phyloP scores from a whole-genome alignment of 768 basidiomycete genomes.

The Asterophora lycoperdoides region DNA sequence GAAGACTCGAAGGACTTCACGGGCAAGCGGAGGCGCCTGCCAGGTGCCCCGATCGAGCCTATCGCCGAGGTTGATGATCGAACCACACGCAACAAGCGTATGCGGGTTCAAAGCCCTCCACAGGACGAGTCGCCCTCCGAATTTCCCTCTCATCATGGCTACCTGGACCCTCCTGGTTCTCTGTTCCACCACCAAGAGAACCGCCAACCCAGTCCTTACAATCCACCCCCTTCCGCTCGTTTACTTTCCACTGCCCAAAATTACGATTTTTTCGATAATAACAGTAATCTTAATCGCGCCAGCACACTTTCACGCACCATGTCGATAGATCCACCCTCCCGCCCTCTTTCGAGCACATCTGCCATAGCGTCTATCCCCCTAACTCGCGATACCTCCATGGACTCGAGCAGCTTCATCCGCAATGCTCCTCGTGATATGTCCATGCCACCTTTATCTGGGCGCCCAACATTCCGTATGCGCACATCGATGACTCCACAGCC shows the following conservation, averaged over 20 bases:
- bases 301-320: constrained; percentile 51
- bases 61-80: constrained; percentile 29
- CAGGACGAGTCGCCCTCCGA: constrained; percentile 27
- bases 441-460: constrained; percentile 42
- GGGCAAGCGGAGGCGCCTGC: constrained; percentile 53
- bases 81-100: constrained; percentile 44
- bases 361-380: constrained; percentile 39
- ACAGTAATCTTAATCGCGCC: constrained; percentile 28
- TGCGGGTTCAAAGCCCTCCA: constrained; percentile 49
- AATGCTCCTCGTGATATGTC: constrained; percentile 37
- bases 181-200: constrained; percentile 33
- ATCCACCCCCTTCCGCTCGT: constrained; percentile 19
- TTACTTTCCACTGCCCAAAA: constrained; percentile 27
- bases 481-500: constrained; percentile 71
- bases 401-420: constrained; percentile 25
- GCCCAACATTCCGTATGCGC: constrained; percentile 58
- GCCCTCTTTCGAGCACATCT: constrained; percentile 34
- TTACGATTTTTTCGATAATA: constrained; percentile 28
- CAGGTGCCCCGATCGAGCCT: constrained; percentile 26
- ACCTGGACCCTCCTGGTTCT: constrained; percentile 53
- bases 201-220: constrained; percentile 18
- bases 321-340: constrained; percentile 64
- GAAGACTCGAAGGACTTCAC: constrained; percentile 43
- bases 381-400: constrained; percentile 39
- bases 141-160: constrained; percentile 26